Conservation (phyloP, 2,329 filamentous ascomycete species). For the Neonectria magnoliae region DNA sequence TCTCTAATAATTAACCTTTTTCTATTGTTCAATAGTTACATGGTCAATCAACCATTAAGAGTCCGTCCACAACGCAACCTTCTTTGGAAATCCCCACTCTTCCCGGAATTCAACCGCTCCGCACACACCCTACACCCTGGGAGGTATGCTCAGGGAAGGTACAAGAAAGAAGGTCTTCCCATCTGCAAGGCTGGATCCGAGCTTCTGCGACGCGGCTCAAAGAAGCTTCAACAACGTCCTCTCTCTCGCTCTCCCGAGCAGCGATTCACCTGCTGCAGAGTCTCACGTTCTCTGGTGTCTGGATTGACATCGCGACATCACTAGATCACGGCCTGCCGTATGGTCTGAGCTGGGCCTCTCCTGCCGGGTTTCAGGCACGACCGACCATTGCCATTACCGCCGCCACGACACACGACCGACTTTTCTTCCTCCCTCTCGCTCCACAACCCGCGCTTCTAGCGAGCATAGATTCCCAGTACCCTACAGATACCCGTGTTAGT, state of each 20-base stretch:
- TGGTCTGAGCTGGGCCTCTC: neutral
- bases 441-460: neutral
- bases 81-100: neutral
- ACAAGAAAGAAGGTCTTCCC: neutral
- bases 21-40: too few species aligned
- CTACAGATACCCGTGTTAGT: neutral
- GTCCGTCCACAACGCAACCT: neutral
- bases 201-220: neutral
- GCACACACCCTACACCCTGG: neutral
- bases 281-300: neutral
- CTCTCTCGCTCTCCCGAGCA: neutral
- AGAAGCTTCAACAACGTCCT: slow-evolving; percentile 7
- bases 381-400: too few species aligned
- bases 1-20: too few species aligned
- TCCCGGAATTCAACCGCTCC: slow-evolving; percentile 22
- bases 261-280: neutral
- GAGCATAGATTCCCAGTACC: too few species aligned
- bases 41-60: too few species aligned
- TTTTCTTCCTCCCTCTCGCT: neutral
- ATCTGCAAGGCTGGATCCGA: slow-evolving; percentile 14
- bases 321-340: neutral
- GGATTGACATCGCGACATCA: neutral
- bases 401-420: neutral
- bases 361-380: neutral
- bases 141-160: neutral